phyloP scores from a whole-genome alignment of 495 filamentous ascomycete genomes.

The Pseudoneurospora amorphoporcata region DNA sequence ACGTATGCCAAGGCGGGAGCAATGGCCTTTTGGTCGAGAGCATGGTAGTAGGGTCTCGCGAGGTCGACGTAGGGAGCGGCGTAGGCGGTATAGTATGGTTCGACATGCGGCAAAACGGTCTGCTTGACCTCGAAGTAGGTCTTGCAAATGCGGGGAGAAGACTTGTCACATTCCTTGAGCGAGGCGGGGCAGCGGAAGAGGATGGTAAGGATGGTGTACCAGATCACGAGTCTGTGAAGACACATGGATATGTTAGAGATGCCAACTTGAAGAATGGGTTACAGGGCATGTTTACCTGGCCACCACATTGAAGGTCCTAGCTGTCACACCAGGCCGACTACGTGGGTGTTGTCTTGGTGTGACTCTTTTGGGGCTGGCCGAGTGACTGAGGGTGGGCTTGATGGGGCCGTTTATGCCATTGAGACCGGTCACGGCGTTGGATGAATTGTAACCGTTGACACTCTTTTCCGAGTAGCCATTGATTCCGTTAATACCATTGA shows the following conservation, averaged over 20 bases:
- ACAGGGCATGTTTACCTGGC: conserved; percentile 44
- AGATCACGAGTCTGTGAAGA: conserved; percentile 56
- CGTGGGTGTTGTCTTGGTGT: conserved; percentile 11
- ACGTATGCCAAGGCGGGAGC: conserved; percentile 54
- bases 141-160: conserved; percentile 72
- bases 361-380: conserved; percentile 10
- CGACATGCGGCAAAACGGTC: conserved; percentile 60
- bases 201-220: conserved; percentile 74
- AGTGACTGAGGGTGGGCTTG: conserved; percentile 20
- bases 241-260: not conserved
- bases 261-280: not conserved
- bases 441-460: not conserved
- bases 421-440: conserved; percentile 12
- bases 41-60: conserved; percentile 61
- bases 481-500: not conserved
- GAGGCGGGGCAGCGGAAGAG: conserved; percentile 73
- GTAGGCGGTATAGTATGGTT: conserved; percentile 81
- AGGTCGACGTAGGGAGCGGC: conserved; percentile 72
- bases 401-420: conserved; percentile 18
- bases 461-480: not conserved
- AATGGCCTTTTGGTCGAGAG: conserved; percentile 55
- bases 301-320: conserved; percentile 44
- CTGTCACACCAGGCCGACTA: conserved; percentile 27
- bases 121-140: conserved; percentile 66
- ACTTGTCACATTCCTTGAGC: conserved; percentile 51